Conservation (phyloP, 768 basidiomycete genomes). For the Lactarius psammicola region DNA sequence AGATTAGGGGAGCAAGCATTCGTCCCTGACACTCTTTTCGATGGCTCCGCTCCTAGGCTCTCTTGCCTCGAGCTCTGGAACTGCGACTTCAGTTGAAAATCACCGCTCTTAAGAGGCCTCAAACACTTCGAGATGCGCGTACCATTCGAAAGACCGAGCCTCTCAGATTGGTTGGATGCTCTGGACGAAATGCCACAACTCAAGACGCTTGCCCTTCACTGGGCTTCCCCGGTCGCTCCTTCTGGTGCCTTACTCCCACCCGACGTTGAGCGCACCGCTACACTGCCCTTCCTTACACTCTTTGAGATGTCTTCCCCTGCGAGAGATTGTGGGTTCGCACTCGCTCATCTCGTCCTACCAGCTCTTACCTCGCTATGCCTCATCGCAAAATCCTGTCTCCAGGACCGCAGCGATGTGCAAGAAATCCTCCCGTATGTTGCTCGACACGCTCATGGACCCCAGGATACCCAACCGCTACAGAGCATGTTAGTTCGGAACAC, state of each 20-base stretch:
- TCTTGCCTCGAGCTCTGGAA: neutral
- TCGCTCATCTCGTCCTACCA: constrained; percentile 12
- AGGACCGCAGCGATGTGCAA: neutral
- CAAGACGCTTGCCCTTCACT: neutral
- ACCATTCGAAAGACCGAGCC: neutral
- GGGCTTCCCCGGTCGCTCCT: neutral
- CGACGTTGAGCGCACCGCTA: neutral
- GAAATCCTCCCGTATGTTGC: constrained; percentile 4
- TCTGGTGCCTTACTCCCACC: no score
- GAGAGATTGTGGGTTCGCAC: constrained; percentile 2
- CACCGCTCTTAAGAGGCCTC: constrained; percentile 11
- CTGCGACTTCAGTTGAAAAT: constrained; percentile 7
- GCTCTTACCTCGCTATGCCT: constrained; percentile 7
- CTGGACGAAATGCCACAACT: neutral
- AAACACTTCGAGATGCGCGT: neutral
- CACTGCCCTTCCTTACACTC: neutral
- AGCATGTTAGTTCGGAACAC: neutral
- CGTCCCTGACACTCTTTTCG: neutral
- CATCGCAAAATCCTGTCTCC: neutral
- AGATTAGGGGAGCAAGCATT: neutral
- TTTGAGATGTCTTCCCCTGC: neutral
- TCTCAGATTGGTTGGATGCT: constrained; percentile 2
- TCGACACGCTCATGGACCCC: constrained; percentile 6
- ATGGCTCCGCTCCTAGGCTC: constrained; percentile 3
- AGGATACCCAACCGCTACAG: constrained; percentile 5